Evolutionary conservation across 2,329 filamentous ascomycete genomes (phyloP), one percentile per base, ranked within the genome.

Genomic region (Fusarium pseudocircinatum): DNA sequence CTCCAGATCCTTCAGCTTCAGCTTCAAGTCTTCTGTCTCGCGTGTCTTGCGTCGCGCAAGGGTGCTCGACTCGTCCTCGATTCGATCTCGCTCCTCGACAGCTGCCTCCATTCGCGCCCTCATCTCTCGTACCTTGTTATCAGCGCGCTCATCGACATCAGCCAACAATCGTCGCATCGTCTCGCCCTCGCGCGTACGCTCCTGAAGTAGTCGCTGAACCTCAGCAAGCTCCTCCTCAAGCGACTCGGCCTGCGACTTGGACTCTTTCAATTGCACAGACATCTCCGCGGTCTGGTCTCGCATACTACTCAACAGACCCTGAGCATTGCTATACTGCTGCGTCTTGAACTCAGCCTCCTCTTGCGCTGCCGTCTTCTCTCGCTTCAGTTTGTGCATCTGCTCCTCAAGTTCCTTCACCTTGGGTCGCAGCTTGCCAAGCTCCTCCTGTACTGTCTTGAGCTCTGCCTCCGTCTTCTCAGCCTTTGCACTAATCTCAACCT

Each of bases 191-290:
- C 96, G 90, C 8, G 94, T 96, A 32, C 96, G 91, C 82, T 99
- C 96, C 59, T 90, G 91, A 5, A 99, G 88, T 69, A 98, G 88
- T 65, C 94, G 90, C 80, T 97, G 95, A 7, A 95, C 92, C 82
- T 99, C 96, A 2, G 91, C 90, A 2, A 98, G 87, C 81, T 99
- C 96, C 82, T 99, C 96, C 78, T 98, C 96, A 1, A 98, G 85
- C 65, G 92, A 93, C 78, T 98, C 95, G 43, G 92, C 93, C 74
- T 94, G 92, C 56, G 92, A 90, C 69, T 93, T 91, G 2, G 93
- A 90, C 82, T 99, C 96, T 82, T 96, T 97, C 82, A 98, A 92
- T 83, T 98, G 96, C 74, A 94, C 93, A 10, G 92, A 91, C 78
- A 98, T 89, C 84, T 99, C 96, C 4, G 93, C 89, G 1, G 92